These are phyloP conservation scores for Verticillium klebahnii DNA, from an alignment of 2,329 filamentous ascomycete species.

Conservation along the genomic window DNA sequence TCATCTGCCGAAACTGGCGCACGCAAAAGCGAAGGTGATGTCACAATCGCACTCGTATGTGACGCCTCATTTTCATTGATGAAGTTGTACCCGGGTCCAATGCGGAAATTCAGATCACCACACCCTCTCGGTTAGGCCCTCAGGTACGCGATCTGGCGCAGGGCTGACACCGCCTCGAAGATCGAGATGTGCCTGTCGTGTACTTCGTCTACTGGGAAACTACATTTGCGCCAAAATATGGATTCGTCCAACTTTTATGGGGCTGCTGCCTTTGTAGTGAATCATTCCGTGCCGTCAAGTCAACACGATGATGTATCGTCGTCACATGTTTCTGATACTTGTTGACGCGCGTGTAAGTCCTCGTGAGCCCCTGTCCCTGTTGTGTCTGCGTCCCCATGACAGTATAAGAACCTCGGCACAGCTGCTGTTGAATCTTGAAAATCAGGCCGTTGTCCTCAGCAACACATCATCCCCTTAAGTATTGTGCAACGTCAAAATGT, in stretches of 20 bases:
- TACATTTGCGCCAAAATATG: not conserved
- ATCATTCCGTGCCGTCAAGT: not conserved
- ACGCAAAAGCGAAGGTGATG: not conserved
- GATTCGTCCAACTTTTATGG: not conserved
- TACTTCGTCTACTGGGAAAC: not conserved
- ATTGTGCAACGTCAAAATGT: constrained; percentile 43
- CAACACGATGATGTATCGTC: not conserved
- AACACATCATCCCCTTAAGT: not conserved
- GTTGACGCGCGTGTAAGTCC: not conserved
- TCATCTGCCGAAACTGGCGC: not conserved
- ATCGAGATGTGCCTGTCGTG: not conserved
- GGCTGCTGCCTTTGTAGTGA: not conserved
- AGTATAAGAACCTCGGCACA: not conserved
- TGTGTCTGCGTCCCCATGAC: not conserved
- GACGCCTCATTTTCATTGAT: not conserved
- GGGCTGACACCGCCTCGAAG: not conserved
- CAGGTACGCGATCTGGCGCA: not conserved
- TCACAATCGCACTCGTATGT: not conserved
- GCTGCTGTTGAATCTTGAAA: not conserved
- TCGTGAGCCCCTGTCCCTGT: not conserved
- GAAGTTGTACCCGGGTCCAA: not conserved
- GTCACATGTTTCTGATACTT: not conserved
- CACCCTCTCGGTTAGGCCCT: not conserved
- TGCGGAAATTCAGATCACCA: not conserved
- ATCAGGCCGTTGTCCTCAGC: not conserved